Evolutionary conservation across 2,329 filamentous ascomycete species (phyloP), one percentile per base, ranked within the genome.

Genomic region (Nothopassalora personata): DNA sequence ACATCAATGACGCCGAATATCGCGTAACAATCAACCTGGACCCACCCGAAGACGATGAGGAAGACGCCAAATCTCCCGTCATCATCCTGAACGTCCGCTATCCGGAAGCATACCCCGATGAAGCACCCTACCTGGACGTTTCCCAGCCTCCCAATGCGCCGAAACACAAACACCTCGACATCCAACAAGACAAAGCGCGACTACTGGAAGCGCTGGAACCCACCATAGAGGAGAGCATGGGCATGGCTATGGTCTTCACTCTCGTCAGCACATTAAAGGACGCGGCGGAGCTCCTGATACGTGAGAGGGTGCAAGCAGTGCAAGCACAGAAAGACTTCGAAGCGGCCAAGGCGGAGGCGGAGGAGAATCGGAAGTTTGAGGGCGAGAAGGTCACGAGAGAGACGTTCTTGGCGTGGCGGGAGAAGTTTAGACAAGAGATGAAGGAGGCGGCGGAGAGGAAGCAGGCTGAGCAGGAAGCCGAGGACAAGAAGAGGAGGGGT

Each of bases 191-290:
- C 79, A 91, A 90, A 72, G 80, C 84, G 18, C 76, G 77, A 54
- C 84, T 99, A 13, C 83, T 97, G 15, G 80, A 86, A 53, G 82
- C 83, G 1, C 79, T 97, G 11, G 75, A 85, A 43, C 85, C 88
- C 15, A 89, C 87, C 0, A 88, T 97, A 36, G 87, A 94, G 72
- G 94, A 99, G 74, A 97, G 92, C 67, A 77, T 97, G 60, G 94
- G 94, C 63, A 97, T 97, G 88, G 90, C 91, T 57, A 99, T 99
- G 94, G 79, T 99, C 1, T 99, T 97, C 76, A 91, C 93, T 0
- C 79, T 99, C 27, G 88, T 95, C 56, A 90, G 89, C 13, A 85
- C 88, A 0, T 78, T 99, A 60, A 97, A 97, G 73, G 94, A 99
- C 60, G 82, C 84, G 54, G 93, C 92, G n/a, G 94, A 99, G 78